Conservation (phyloP, 805 yeast species). For the Saccharomyces jurei region DNA sequence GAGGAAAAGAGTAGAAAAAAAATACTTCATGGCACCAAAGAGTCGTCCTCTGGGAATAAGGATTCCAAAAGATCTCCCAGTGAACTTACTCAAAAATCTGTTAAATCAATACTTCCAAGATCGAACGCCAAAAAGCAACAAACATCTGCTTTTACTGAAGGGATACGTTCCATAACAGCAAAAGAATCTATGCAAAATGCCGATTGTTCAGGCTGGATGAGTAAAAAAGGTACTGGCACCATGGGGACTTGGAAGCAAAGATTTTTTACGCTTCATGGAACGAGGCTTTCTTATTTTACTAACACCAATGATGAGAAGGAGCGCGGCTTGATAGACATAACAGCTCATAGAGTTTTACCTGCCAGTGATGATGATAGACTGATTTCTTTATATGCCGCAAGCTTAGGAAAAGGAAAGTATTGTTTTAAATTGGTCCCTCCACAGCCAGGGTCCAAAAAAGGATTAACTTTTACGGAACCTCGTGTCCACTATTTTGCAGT, state of each 20-base stretch:
- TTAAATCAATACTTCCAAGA: slow-evolving; percentile 38
- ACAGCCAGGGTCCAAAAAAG: slow-evolving; percentile 92
- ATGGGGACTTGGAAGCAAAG: slow-evolving; percentile 86
- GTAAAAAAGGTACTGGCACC: slow-evolving; percentile 76
- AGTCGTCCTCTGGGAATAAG: slow-evolving; percentile 8
- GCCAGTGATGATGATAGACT: slow-evolving; percentile 76
- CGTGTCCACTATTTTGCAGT: slow-evolving; percentile 94
- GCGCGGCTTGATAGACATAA: slow-evolving; percentile 88
- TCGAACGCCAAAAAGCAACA: slow-evolving; percentile 45
- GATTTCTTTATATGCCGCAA: slow-evolving; percentile 81
- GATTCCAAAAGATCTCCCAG: slow-evolving; percentile 33
- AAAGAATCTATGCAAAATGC: slow-evolving; percentile 70
- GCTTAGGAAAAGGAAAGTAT: slow-evolving; percentile 82
- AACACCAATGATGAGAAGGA: slow-evolving; percentile 71
- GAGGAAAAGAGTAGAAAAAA: background rate
- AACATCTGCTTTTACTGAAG: slow-evolving; percentile 81
- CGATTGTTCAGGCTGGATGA: slow-evolving; percentile 88
- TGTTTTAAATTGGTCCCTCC: slow-evolving; percentile 93
- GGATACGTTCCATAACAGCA: slow-evolving; percentile 69
- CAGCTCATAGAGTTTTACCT: slow-evolving; percentile 86
- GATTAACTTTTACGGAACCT: slow-evolving; percentile 92
- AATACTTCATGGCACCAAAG: background rate
- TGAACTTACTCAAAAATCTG: slow-evolving; percentile 27
- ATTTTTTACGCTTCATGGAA: slow-evolving; percentile 78
- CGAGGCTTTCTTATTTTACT: slow-evolving; percentile 81